These are phyloP conservation scores for Pichia gijzeniarum DNA, from an alignment of 805 yeast species.

Conservation along the genomic window DNA sequence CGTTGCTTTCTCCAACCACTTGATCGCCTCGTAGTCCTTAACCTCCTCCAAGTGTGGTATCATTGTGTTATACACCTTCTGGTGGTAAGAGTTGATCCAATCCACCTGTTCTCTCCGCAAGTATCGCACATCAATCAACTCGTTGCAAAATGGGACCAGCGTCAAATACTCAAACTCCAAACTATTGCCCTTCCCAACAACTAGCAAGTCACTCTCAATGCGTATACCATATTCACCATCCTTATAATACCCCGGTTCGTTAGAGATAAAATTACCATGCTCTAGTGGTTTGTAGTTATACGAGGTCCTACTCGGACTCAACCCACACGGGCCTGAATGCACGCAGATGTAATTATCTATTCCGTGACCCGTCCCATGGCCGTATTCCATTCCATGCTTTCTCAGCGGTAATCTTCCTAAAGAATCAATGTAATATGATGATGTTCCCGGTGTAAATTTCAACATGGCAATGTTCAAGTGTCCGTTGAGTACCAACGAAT, in stretches of 20 bases:
- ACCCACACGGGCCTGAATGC: slow-evolving; percentile 91
- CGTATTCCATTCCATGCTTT: slow-evolving; percentile 76
- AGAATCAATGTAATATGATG: slow-evolving; percentile 71
- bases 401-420: slow-evolving; percentile 80
- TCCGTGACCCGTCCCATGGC: slow-evolving; percentile 97
- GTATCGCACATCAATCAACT: slow-evolving; percentile 56
- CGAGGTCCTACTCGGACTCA: slow-evolving; percentile 38
- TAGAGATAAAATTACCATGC: slow-evolving; percentile 72
- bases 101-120: slow-evolving; percentile 54
- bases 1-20: slow-evolving; percentile 72
- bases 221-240: slow-evolving; percentile 89
- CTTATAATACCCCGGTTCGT: slow-evolving; percentile 92
- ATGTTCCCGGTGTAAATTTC: slow-evolving; percentile 68
- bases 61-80: slow-evolving; percentile 46
- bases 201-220: slow-evolving; percentile 75
- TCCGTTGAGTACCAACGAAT: slow-evolving; percentile 86
- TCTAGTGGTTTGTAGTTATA: slow-evolving; percentile 43
- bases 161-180: slow-evolving; percentile 80
- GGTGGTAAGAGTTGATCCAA: slow-evolving; percentile 68
- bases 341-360: slow-evolving; percentile 89
- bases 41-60: slow-evolving; percentile 44
- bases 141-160: slow-evolving; percentile 74
- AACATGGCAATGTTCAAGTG: slow-evolving; percentile 81
- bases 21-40: slow-evolving; percentile 51
- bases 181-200: slow-evolving; percentile 37